These are phyloP conservation scores for Smittium culicis DNA, from an alignment of 371 early-diverging fungal species.

Conservation along the genomic window DNA sequence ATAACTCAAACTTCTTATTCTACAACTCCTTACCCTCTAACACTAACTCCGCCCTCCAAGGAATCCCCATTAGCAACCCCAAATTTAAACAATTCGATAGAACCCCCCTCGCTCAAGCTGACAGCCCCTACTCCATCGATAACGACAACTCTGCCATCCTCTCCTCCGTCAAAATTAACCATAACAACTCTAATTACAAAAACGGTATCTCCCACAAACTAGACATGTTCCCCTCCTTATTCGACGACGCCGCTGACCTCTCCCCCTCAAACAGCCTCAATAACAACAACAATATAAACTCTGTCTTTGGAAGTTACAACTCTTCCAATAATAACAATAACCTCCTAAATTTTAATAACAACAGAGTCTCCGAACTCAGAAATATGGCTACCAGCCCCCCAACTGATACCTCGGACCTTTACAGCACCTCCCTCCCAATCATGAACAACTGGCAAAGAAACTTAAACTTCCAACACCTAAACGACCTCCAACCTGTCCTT, in stretches of 20 bases:
- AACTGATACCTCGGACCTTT: conserved; percentile 2
- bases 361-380: not conserved
- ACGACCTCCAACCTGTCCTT: not conserved
- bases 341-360: not conserved
- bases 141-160: not conserved
- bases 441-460: conserved; percentile 25
- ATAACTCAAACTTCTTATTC: not conserved
- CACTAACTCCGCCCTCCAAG: not conserved
- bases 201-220: not conserved
- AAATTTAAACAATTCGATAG: not conserved
- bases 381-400: not conserved
- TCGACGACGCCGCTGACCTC: not conserved
- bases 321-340: not conserved
- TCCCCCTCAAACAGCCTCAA: not conserved
- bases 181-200: not conserved
- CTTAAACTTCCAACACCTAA: not conserved
- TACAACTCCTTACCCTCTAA: not conserved
- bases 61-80: not conserved
- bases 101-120: not conserved
- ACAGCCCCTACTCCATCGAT: not conserved
- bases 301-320: not conserved
- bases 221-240: not conserved
- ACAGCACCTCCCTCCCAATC: conserved; percentile 34
- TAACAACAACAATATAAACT: not conserved
- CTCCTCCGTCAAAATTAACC: no score